phyloP scores from a whole-genome alignment of 345 rosid species.

The Ailanthus altissimus region DNA sequence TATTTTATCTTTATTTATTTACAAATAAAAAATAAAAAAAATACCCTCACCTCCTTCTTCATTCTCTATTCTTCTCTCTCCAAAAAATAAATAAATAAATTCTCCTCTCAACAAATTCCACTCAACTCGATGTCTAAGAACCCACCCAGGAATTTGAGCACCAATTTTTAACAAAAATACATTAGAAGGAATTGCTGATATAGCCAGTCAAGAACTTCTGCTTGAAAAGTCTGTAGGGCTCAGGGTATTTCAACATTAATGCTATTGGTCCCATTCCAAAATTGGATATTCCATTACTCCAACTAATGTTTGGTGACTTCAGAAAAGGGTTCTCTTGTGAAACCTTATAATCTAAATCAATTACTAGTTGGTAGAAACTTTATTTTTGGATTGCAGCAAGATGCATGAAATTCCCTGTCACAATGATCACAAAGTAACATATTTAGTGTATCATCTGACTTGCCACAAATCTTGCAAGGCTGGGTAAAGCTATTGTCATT shows the following conservation, averaged over 20 bases:
- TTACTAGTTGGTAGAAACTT: conserved; percentile 21
- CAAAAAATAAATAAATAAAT: too few relatives aligned
- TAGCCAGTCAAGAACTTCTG: conserved; percentile 40
- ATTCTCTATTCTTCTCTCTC: too few relatives aligned
- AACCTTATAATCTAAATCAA: conserved; percentile 22
- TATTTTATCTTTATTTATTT: too few relatives aligned
- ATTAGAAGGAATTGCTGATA: too few relatives aligned
- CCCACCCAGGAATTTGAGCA: too few relatives aligned
- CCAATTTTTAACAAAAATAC: too few relatives aligned
- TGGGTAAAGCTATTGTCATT: not conserved
- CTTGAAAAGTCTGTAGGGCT: conserved; percentile 32
- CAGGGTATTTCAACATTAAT: conserved; percentile 35
- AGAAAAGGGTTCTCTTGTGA: conserved; percentile 21
- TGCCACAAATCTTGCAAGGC: conserved; percentile 33
- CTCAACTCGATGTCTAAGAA: too few relatives aligned
- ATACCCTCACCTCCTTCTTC: too few relatives aligned
- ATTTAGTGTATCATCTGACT: conserved; percentile 17
- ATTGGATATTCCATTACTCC: conserved; percentile 10
- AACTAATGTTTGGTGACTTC: conserved; percentile 19
- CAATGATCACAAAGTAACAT: conserved; percentile 43
- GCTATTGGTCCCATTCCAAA: conserved; percentile 18
- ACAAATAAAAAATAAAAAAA: too few relatives aligned
- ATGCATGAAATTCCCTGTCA: conserved; percentile 38
- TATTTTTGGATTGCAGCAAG: conserved; percentile 29
- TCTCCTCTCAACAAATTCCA: too few relatives aligned